These are phyloP conservation scores for Endoconidiophora laricicola DNA, from an alignment of 2,329 filamentous ascomycete genomes.

Conservation along the genomic window DNA sequence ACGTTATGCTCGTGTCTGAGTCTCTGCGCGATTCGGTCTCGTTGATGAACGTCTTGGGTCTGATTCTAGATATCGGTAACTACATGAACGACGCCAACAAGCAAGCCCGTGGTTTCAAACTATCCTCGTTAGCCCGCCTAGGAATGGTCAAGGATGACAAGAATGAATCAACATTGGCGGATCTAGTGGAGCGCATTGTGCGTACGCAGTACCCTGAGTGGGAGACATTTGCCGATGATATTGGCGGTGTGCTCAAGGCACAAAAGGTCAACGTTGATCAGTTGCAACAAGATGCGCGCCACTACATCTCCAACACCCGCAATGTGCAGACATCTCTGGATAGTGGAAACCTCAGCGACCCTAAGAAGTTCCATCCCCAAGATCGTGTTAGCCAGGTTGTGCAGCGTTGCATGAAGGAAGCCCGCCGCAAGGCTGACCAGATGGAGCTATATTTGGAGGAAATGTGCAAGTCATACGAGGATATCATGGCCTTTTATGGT, in stretches of 20 bases:
- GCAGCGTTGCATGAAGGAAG: constrained; percentile 91
- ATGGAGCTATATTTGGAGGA: constrained; percentile 87
- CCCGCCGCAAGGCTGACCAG: constrained; percentile 86
- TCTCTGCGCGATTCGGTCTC: constrained; percentile 79
- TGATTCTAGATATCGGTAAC: constrained; percentile 96
- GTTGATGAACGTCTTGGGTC: constrained; percentile 85
- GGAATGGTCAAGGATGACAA: constrained; percentile 99
- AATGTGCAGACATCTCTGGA: constrained; percentile 88
- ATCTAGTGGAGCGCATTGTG: constrained; percentile 90
- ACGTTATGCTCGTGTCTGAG: constrained; percentile 78
- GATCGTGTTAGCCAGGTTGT: constrained; percentile 87
- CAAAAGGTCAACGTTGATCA: constrained; percentile 95
- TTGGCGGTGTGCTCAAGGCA: constrained; percentile 55
- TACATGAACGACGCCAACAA: constrained; percentile 99
- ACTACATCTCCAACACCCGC: constrained; percentile 86
- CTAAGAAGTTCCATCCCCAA: constrained; percentile 94
- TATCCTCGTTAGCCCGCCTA: constrained; percentile 78
- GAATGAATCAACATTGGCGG: constrained; percentile 90
- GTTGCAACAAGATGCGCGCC: constrained; percentile 70
- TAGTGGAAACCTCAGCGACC: constrained; percentile 83
- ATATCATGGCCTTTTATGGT: constrained; percentile 52
- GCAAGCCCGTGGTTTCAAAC: constrained; percentile 93
- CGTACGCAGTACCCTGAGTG: constrained; percentile 93
- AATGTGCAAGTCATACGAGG: constrained; percentile 43
- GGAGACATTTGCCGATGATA: constrained; percentile 77